Percentiles rank a stretch among this genome's conserved stretches.
phyloP scores from a whole-genome alignment of 148 eudicot genomes.

The Camellia lanceoleosa region DNA sequence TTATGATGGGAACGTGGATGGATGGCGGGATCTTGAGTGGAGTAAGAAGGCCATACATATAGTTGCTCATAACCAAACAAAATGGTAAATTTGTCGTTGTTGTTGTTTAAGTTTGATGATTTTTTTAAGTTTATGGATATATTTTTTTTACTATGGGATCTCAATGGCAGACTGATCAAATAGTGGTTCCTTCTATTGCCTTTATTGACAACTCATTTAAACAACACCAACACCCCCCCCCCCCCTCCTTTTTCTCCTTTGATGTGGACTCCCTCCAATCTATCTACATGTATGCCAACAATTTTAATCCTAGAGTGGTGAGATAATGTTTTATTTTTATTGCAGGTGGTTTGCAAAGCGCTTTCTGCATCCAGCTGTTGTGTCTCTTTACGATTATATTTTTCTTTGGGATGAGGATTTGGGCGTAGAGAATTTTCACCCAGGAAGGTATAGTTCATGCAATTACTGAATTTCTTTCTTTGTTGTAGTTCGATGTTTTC shows the following conservation, averaged over 20 bases:
- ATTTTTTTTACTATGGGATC: neutral
- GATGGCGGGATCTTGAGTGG: conserved; percentile 85
- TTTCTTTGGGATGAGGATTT: conserved; percentile 99
- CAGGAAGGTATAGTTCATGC: conserved; percentile 60
- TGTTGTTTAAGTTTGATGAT: neutral
- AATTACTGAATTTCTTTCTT: neutral
- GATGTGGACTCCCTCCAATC: neutral
- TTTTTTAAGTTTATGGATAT: neutral
- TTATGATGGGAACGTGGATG: conserved; percentile 77
- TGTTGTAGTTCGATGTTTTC: neutral
- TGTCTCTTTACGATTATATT: conserved; percentile 78
- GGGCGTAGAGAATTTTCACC: conserved; percentile 78
- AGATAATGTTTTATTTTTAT: conserved; percentile 4
- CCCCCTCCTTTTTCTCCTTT: neutral
- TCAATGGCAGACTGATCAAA: neutral
- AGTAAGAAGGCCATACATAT: conserved; percentile 67
- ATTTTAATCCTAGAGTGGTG: conserved; percentile 6
- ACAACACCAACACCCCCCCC: no score
- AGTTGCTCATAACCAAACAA: conserved; percentile 83
- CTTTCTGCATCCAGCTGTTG: conserved; percentile 86
- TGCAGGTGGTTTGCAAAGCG: conserved; percentile 99
- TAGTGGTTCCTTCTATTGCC: neutral
- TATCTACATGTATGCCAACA: neutral
- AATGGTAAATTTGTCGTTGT: conserved; percentile 47
- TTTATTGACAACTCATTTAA: neutral